Evolutionary conservation across 768 basidiomycete species (phyloP), one percentile per base, ranked within the genome.

Genomic region (Termitomyces sp.): DNA sequence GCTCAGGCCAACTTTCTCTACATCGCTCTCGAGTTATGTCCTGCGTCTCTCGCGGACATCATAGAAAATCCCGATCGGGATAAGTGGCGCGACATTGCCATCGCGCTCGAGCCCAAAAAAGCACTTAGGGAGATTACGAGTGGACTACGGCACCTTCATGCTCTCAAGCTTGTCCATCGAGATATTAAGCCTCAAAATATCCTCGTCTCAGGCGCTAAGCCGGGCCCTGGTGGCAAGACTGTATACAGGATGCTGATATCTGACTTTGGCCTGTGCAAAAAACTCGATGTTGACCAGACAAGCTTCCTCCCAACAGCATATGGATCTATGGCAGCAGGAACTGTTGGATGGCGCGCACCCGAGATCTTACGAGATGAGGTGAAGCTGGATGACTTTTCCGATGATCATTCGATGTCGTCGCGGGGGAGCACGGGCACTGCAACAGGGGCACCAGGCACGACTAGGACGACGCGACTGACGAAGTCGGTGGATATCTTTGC

Each of bases 111-210:
- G 46, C 86, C 93, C 12, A 95, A 97, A 69, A 86, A 84, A 54
- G 95, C 94, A 0, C 71, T 98, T 57, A 79, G 76, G 46, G 92
- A 98, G 70, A 87, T 98, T 50, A 83, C 94, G 8, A 81, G 85
- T 32, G 97, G 97, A 15, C 70, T 99, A 59, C 79, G 87, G 51
- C 94, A 98, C 70, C 76, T 99, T 10, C 95, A 98, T 67, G 88
- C 83, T 8, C 82, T 98, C 64, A 97, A 96, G 71, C 88, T 98
- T 55, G 84, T 98, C n/a, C 96, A 98, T 72, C 84, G 96, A 32
- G 96, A 98, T 68, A 97, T 99, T 71, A 99, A 99, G 65, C 96
- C 96, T 5, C 96, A 95, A 69, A 99, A 99, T 65, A 98, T 99
- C 53, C 81, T 99, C 14, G 79, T 98, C 11, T 91, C 92, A 14